Base-by-base conservation (phyloP, 192 early-diverging fungal genomes). In the Thoreauomyces humboldtii region DNA sequence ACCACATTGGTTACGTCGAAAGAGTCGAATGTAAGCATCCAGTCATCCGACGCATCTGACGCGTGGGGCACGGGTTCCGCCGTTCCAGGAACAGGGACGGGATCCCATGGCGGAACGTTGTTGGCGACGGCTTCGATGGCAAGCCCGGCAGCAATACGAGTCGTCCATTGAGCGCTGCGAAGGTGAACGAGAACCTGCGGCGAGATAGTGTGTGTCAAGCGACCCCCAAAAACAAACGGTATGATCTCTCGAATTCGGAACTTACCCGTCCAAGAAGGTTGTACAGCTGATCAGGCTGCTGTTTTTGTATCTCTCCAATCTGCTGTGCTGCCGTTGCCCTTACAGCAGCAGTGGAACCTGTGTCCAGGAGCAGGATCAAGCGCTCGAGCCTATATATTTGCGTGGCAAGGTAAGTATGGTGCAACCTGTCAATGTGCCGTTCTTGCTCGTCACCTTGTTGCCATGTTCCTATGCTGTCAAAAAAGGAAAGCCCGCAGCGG, bases 311-410 rank as follows among this genome's bases (percentile, higher is more conserved):
- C 41, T 93, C 91, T 19, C 94, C 97, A 43, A 99, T 77, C 71
- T 99, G 97, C 52, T 91, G 87, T 4, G 97, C 97, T 12, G 97
- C 97, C 14, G 94, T 93, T 32, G 78, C 73, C 15, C 97, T 71
- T 43, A 99, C 91, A 37, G 89, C 75, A 0, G 88, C 73, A 4
- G 93, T 97, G 1, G 93, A 92, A 24, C 97, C 97, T 6, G 89
- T 97, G 63, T 98, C 95, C 34, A 99, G 77, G 22, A 99, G 84
- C 28, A 90, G 82, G 43, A 99, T 86, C 22, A 99, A 86, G 32
- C 95, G 86, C 70, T 99, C 95, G 52, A 99, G 84, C 69, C 97
- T 92, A 57, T 31, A 41, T 41, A n/a, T 41, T 12, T 41, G n/a
- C n/a, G 38, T 41, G 9, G 11, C 9, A 12, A 41, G 38, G 9